Conservation (phyloP, 331 rosid genomes). For the Pyrus hybrid region DNA sequence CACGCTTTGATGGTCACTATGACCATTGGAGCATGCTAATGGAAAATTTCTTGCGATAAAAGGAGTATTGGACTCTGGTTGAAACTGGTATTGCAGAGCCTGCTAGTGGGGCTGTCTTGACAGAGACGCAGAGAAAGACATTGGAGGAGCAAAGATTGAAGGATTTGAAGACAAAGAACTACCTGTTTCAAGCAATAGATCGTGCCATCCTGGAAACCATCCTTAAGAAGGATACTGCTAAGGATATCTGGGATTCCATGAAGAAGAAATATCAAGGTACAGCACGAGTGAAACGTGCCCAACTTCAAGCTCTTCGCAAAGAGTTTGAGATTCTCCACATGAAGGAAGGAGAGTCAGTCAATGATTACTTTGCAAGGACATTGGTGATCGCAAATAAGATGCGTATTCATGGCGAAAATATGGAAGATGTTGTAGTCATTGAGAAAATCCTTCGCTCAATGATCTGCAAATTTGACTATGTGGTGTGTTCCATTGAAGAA, state of each 20-base stretch:
- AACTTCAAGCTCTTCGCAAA: neutral
- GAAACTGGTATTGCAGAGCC: neutral
- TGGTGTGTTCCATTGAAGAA: no score
- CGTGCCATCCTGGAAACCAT: neutral
- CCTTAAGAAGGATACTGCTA: neutral
- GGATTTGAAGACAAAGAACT: neutral
- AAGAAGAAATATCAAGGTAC: neutral
- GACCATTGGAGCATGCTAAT: no score
- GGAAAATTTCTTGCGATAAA: neutral
- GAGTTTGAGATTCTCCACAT: neutral
- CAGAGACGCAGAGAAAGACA: neutral
- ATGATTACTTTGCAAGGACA: neutral
- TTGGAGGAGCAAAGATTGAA: neutral
- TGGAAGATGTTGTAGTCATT: no score
- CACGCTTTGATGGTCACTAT: neutral
- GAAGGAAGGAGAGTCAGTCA: neutral
- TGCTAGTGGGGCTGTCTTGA: neutral
- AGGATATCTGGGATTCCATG: neutral
- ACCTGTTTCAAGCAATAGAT: neutral
- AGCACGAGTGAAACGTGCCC: neutral
- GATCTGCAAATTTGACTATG: no score
- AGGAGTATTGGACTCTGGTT: no score
- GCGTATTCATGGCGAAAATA: neutral
- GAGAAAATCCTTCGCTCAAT: no score
- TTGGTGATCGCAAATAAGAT: neutral